Conservation (phyloP, 2,329 filamentous ascomycete species). For the Bipolaris gigantea region DNA sequence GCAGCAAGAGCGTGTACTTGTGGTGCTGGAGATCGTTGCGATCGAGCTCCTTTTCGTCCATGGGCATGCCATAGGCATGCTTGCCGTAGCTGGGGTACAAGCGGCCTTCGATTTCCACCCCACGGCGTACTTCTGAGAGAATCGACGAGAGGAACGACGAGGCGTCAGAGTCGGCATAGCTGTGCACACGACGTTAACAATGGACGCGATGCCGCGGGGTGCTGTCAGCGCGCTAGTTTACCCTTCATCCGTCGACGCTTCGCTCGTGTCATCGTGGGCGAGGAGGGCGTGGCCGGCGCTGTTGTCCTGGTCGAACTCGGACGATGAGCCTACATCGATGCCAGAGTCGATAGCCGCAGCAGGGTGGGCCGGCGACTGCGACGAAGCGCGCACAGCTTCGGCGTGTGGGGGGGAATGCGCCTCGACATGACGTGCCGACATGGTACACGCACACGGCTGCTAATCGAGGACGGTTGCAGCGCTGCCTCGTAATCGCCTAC, state of each 20-base stretch:
- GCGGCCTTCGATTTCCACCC: conserved; percentile 25
- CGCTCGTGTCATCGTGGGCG: conserved; percentile 22
- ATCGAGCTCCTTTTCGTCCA: conserved; percentile 29
- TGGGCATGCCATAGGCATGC: conserved; percentile 31
- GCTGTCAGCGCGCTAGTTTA: conserved; percentile 1
- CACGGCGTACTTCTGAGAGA: conserved; percentile 24
- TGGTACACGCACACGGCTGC: not conserved
- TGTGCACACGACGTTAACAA: conserved; percentile 6
- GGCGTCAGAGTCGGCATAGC: conserved; percentile 25
- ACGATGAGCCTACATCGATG: conserved; percentile 16
- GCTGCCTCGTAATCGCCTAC: not conserved
- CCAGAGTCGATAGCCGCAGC: conserved; percentile 16
- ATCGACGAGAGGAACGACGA: conserved; percentile 30
- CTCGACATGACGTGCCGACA: not conserved
- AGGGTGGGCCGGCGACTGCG: not conserved
- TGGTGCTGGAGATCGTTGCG: conserved; percentile 30
- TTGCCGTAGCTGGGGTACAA: conserved; percentile 26
- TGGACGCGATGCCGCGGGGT: not conserved
- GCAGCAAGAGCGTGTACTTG: conserved; percentile 26
- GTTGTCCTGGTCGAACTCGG: conserved; percentile 26
- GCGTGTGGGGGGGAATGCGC: not conserved
- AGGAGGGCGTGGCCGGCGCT: conserved; percentile 19
- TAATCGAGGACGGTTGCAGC: too few species aligned
- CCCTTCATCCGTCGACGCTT: conserved; percentile 27
- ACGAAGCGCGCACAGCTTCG: not conserved